phyloP scores from a whole-genome alignment of 2,329 filamentous ascomycete species.

The Hymenoscyphus linearis region DNA sequence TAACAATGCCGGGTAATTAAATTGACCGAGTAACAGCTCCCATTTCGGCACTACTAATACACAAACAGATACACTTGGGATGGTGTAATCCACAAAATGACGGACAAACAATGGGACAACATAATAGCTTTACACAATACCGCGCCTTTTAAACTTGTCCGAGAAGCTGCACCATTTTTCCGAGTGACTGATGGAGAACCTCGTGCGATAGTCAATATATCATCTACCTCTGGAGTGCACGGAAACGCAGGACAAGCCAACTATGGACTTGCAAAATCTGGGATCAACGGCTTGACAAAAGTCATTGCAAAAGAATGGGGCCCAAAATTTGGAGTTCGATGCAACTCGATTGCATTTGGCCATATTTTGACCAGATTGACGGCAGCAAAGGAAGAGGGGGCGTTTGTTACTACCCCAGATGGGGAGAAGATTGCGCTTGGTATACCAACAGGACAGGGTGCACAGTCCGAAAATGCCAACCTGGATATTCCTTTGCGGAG shows the following conservation, averaged over 20 bases:
- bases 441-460: constrained; percentile 58
- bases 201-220: constrained; percentile 78
- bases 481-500: constrained; percentile 74
- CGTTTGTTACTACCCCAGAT: constrained; percentile 69
- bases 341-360: constrained; percentile 81
- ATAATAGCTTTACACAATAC: constrained; percentile 81
- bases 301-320: constrained; percentile 93
- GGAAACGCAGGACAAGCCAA: constrained; percentile 91
- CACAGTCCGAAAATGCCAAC: constrained; percentile 40
- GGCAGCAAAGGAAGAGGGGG: constrained; percentile 77
- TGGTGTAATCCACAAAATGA: constrained; percentile 87
- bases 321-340: constrained; percentile 71
- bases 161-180: constrained; percentile 79
- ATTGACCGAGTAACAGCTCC: not conserved
- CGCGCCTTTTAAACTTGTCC: constrained; percentile 77
- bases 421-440: constrained; percentile 71
- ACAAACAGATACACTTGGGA: constrained; percentile 70
- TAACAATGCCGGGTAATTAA: constrained; percentile 67
- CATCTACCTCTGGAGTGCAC: constrained; percentile 73
- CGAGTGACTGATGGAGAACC: constrained; percentile 77
- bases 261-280: constrained; percentile 81
- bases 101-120: constrained; percentile 86
- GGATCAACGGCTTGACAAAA: constrained; percentile 76
- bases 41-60: not conserved
- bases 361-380: constrained; percentile 76